Evolutionary conservation across 2,329 filamentous ascomycete species (phyloP).

Genomic region (Pseudocercospora eumusae): DNA sequence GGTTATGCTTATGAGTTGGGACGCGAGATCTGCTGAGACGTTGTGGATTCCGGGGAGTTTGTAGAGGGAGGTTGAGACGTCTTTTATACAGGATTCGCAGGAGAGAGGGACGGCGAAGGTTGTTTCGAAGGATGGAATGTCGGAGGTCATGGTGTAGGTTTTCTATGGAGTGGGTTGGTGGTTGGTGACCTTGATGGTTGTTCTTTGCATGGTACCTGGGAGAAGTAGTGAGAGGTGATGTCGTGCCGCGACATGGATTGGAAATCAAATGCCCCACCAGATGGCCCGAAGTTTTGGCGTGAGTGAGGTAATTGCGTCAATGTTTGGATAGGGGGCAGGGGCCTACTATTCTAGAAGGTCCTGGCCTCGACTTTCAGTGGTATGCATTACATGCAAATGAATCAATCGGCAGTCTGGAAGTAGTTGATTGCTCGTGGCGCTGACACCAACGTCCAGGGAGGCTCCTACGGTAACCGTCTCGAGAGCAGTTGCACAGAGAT

Average conservation of each 20-base stretch:
- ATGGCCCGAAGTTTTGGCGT: background rate
- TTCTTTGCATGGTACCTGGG: background rate
- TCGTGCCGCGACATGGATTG: slow-evolving; percentile 5
- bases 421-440: slow-evolving; percentile 26
- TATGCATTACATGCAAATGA: too few species aligned
- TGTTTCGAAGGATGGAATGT: slow-evolving; percentile 61
- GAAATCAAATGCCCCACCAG: background rate
- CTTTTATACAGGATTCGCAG: slow-evolving; percentile 85
- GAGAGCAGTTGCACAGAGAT: background rate
- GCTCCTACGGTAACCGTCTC: slow-evolving; percentile 11
- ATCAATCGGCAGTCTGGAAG: slow-evolving; percentile 16
- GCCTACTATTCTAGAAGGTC: too few species aligned
- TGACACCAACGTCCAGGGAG: slow-evolving; percentile 23
- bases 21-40: slow-evolving; percentile 76
- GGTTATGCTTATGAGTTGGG: slow-evolving; percentile 81
- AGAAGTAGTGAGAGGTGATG: background rate
- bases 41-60: slow-evolving; percentile 72
- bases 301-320: background rate
- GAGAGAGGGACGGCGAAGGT: slow-evolving; percentile 93
- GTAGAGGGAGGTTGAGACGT: slow-evolving; percentile 76
- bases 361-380: too few species aligned
- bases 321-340: too few species aligned
- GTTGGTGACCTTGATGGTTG: slow-evolving; percentile 4
- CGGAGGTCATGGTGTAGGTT: slow-evolving; percentile 25
- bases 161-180: background rate